Conservation (phyloP, 1,284 basidiomycete genomes). For the Ceratorhiza oryzae-sativae region DNA sequence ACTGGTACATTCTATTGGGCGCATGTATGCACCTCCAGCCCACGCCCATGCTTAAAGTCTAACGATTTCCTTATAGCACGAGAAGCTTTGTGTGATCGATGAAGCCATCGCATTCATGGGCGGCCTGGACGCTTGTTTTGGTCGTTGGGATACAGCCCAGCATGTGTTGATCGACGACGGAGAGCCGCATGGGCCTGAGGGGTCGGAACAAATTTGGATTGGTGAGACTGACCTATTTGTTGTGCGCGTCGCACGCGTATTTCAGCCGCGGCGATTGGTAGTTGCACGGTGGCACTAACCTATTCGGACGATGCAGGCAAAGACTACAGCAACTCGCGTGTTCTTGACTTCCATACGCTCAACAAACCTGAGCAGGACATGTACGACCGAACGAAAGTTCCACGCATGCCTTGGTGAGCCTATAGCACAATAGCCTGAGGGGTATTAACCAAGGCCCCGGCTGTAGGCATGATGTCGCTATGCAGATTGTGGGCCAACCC, state of each 20-base stretch:
- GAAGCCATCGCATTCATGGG: constrained; percentile 99
- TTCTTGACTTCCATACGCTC: constrained; percentile 87
- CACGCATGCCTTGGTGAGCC: constrained; percentile 94
- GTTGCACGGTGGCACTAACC: neutral
- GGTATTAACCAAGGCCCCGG: neutral
- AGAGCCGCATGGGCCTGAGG: constrained; percentile 61
- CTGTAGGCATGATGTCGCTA: constrained; percentile 91
- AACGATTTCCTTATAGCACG: constrained; percentile 68
- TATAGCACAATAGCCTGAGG: neutral
- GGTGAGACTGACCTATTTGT: constrained; percentile 55
- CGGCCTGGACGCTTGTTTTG: constrained; percentile 92
- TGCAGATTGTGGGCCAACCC: constrained; percentile 97
- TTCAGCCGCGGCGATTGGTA: neutral
- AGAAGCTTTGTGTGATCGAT: constrained; percentile 98
- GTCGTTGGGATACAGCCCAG: constrained; percentile 96
- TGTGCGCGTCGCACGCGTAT: neutral
- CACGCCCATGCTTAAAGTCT: neutral
- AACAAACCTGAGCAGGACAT: constrained; percentile 94
- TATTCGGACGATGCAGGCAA: constrained; percentile 63
- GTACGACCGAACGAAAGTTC: constrained; percentile 87
- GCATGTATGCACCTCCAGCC: constrained; percentile 66
- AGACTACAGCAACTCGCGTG: constrained; percentile 91
- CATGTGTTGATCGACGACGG: constrained; percentile 91
- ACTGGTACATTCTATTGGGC: constrained; percentile 99
- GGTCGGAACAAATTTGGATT: constrained; percentile 80